Conservation (phyloP, 1,139 yeast genomes). For the Debaryomyces sp. region DNA sequence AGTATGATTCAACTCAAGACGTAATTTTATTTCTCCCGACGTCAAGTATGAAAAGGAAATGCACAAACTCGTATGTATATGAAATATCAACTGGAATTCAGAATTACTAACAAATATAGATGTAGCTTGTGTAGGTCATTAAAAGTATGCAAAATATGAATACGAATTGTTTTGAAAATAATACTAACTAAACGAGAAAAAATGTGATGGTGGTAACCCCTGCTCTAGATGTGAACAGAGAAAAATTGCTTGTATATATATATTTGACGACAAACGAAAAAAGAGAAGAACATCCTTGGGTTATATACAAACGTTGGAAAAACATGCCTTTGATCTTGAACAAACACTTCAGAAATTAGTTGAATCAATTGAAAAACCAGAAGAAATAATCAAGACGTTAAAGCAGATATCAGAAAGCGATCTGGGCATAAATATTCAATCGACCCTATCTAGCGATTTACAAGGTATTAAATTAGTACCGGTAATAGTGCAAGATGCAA, state of each 20-base stretch:
- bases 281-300: conserved; percentile 8
- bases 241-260: conserved; percentile 10
- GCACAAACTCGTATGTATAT: conserved; percentile 3
- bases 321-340: conserved; percentile 6
- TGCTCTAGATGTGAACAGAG: conserved; percentile 10
- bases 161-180: neutral
- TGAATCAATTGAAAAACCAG: conserved; percentile 9
- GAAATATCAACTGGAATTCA: neutral
- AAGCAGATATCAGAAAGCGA: neutral
- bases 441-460: neutral
- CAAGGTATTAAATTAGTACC: conserved; percentile 11
- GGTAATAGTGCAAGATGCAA: conserved; percentile 9
- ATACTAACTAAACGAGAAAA: conserved; percentile 3
- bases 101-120: neutral
- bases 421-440: neutral
- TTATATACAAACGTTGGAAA: conserved; percentile 13
- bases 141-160: neutral
- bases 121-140: conserved; percentile 2
- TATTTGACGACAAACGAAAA: conserved; percentile 11
- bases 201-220: conserved; percentile 14
- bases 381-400: conserved; percentile 1
- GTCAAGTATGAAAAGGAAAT: neutral
- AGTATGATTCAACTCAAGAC: neutral
- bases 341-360: conserved; percentile 7
- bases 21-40: neutral